Base-by-base conservation (phyloP, 2,329 filamentous ascomycete genomes). In the Periconia macrospinosa region DNA sequence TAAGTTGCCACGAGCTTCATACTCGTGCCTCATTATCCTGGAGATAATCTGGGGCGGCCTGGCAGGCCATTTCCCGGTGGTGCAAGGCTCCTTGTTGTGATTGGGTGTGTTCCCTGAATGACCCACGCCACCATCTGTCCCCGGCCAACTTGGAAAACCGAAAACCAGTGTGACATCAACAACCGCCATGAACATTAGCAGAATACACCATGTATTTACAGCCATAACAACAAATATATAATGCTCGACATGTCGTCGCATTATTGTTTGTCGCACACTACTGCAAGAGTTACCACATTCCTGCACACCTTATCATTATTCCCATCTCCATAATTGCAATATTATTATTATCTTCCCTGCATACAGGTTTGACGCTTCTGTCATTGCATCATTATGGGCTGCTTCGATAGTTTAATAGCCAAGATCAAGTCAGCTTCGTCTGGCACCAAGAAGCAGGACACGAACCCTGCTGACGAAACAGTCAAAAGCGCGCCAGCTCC, bases 141-240 rank as follows among this genome's bases (percentile, higher is more conserved):
- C 35, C 15, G 8, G 43, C 30, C 30, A 33, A 41, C 42, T 35
- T 37, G 19, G 23, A n/a, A 30, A 41, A 18, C 30, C 30, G 11
- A 18, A 54, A 47, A 43, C 49, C 49, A 65, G 56, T 64, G 64
- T 69, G 64, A 68, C 70, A 71, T 71, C 66, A 71, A 67, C 51
- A 57, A 60, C 52, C 49, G 23, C 23, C 23, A 27, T 27, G 23
- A 27, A 5, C 8, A 3, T 27, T 27, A 5, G 23, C 23, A 27
- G 23, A 27, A 5, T 27, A 27, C 8, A 56, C 56, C 59, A 61
- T 59, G 48, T 56, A 62, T 66, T 58, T 57, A 59, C 51, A 49
- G 43, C 7, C 20, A 30, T 6, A 19, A n/a, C 41, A 17, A 43
- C 20, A 41, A 53, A 30, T 52, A 58, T 68, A 61, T 66, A 65